Evolutionary conservation across 1,284 basidiomycete species (phyloP).

Genomic region (Athelia sp.): DNA sequence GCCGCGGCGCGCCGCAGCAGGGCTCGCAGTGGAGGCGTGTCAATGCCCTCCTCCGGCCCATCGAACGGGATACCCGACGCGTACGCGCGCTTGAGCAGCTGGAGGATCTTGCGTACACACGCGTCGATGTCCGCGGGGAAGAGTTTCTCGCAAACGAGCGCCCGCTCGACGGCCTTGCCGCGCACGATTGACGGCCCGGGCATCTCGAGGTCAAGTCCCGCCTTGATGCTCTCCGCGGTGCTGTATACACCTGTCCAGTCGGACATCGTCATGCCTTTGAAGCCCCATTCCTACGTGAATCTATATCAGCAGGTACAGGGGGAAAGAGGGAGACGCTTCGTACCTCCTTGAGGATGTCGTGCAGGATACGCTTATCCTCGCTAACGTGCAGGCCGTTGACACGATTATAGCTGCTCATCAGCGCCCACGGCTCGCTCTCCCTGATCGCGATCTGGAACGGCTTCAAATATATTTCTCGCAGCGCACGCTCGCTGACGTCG

Average conservation of each 20-base stretch:
- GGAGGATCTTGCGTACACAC: constrained; percentile 33
- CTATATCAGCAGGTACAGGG: background rate
- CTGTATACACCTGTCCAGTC: constrained; percentile 54
- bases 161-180: constrained; percentile 36
- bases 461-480: constrained; percentile 55
- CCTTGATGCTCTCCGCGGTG: constrained; percentile 44
- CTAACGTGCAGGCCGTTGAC: constrained; percentile 48
- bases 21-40: constrained; percentile 37
- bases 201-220: constrained; percentile 58
- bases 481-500: constrained; percentile 46
- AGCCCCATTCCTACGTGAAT: constrained; percentile 37
- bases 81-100: constrained; percentile 31
- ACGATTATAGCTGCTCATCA: constrained; percentile 47
- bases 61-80: constrained; percentile 39
- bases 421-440: constrained; percentile 37
- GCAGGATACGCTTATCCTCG: constrained; percentile 37
- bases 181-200: constrained; percentile 43
- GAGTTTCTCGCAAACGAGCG: constrained; percentile 35
- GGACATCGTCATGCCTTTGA: constrained; percentile 37
- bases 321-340: background rate
- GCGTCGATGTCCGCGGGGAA: constrained; percentile 32
- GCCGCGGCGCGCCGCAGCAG: constrained; percentile 39
- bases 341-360: constrained; percentile 41
- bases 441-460: constrained; percentile 41
- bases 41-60: constrained; percentile 32